Conservation (phyloP, 2,329 filamentous ascomycete genomes). For the Chaetomiaceae sp. region DNA sequence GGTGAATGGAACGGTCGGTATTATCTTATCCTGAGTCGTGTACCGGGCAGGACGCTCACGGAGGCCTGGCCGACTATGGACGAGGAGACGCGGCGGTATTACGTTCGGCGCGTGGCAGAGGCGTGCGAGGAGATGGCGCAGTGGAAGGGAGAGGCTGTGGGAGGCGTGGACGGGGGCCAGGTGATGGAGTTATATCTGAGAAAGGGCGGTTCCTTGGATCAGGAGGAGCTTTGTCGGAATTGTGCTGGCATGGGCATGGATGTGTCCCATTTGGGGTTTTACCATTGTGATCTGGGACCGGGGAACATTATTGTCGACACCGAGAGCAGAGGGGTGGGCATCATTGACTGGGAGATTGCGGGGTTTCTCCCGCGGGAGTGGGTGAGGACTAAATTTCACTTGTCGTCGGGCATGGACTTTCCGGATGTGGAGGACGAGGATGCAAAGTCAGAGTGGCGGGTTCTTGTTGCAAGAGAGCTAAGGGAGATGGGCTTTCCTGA, state of each 20-base stretch:
- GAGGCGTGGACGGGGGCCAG: conserved; percentile 19
- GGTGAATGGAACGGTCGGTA: conserved; percentile 24
- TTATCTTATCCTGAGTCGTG: conserved; percentile 27
- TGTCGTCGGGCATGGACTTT: conserved; percentile 31
- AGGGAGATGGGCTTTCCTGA: conserved; percentile 10
- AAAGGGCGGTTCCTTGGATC: background rate
- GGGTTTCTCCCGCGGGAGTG: conserved; percentile 31
- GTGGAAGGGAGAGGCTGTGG: conserved; percentile 7
- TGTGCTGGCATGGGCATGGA: conserved; percentile 28
- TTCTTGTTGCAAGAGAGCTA: background rate
- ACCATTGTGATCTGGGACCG: conserved; percentile 32
- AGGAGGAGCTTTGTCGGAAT: conserved; percentile 5
- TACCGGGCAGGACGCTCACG: conserved; percentile 27
- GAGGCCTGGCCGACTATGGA: conserved; percentile 27
- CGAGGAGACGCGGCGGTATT: conserved; percentile 23
- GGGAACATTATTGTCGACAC: conserved; percentile 30
- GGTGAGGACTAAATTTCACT: conserved; percentile 32
- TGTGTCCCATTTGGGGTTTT: conserved; percentile 28
- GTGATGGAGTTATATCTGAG: conserved; percentile 16
- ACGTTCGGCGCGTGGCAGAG: conserved; percentile 21
- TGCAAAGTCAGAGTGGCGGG: conserved; percentile 9
- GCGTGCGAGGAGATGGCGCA: conserved; percentile 15
- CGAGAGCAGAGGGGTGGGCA: conserved; percentile 23
- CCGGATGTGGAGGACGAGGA: background rate
- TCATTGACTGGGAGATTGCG: conserved; percentile 33